Evolutionary conservation across 2,329 filamentous ascomycete genomes (phyloP).

Genomic region (Fusarium circinatum): DNA sequence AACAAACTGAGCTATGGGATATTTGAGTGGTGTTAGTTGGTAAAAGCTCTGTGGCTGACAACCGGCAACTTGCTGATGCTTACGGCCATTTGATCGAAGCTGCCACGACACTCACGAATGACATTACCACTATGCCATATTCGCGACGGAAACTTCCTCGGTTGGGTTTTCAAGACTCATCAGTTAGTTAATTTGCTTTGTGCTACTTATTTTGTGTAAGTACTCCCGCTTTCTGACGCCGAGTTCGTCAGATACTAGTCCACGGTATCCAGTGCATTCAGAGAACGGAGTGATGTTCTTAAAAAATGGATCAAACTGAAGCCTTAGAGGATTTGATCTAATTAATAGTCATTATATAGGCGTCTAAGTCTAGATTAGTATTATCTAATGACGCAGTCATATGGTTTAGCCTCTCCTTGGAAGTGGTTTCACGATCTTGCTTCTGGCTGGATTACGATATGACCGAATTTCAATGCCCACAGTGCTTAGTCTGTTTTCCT

Average conservation of each 20-base stretch:
- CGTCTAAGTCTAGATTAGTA: too few species aligned
- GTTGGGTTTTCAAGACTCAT: fast-evolving
- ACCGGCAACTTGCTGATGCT: not conserved
- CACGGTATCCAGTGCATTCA: not conserved
- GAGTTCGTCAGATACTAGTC: not conserved
- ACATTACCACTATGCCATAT: too few species aligned
- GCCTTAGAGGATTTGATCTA: fast-evolving
- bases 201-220: too few species aligned
- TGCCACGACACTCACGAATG: not conserved
- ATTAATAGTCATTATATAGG: too few species aligned
- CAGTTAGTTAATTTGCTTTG: not conserved
- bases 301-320: not conserved
- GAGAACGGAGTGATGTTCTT: not conserved
- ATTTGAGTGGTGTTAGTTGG: not conserved
- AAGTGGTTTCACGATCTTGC: not conserved
- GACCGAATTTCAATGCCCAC: too few species aligned
- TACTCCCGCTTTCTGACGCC: not conserved
- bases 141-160: not conserved
- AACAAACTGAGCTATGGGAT: too few species aligned
- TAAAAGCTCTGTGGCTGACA: not conserved
- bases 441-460: not conserved
- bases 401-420: not conserved
- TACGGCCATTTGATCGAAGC: not conserved
- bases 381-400: too few species aligned
- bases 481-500: not conserved